Evolutionary conservation across 2,329 filamentous ascomycete genomes (phyloP), one percentile per base, ranked within the genome.

Genomic region (Hypoxylon sp.): DNA sequence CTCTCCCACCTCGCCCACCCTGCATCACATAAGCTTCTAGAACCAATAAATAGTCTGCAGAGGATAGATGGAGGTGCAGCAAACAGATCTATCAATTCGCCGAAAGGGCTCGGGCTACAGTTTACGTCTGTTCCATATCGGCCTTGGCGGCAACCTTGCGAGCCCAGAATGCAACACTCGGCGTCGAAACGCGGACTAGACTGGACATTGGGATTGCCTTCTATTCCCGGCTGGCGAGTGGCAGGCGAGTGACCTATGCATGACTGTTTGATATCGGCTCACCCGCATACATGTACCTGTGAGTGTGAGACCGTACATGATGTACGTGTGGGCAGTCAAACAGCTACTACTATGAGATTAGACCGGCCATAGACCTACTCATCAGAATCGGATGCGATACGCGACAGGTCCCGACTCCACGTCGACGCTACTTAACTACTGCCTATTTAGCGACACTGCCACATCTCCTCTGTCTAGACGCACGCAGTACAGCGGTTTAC

Each of bases 321-420:
- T n/a, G n/a, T n/a, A 15, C 10, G 11, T 23, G 11, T n/a, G 18
- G 4, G 11, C 31, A 15, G 13, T 3, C 42, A 60, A 48, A 41
- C 47, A 41, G 50, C 67, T 69, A 64, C n/a, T 69, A 69, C 62
- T 35, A 41, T 37, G 29, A 7, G n/a, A n/a, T n/a, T n/a, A 33
- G 31, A 33, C 31, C 17, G 31, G 31, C n/a, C 8, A 33, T 33
- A 33, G 31, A 35, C 37, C 15, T 40, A n/a, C 18, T n/a, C 11
- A 9, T 10, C 8, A 8, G 15, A n/a, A 35, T 7, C 37, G 11
- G 23, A 10, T 23, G 9, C 23, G 33, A 38, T 37, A 33, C 13
- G 5, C 52, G 27, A 50, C 27, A 51, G 26, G 23, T 40, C 27
- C 31, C 15, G 11, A 29, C 11, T 29, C 37, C 29, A n/a, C n/a